Evolutionary conservation across 441 rosid species (phyloP).

Genomic region (Croton setiger): DNA sequence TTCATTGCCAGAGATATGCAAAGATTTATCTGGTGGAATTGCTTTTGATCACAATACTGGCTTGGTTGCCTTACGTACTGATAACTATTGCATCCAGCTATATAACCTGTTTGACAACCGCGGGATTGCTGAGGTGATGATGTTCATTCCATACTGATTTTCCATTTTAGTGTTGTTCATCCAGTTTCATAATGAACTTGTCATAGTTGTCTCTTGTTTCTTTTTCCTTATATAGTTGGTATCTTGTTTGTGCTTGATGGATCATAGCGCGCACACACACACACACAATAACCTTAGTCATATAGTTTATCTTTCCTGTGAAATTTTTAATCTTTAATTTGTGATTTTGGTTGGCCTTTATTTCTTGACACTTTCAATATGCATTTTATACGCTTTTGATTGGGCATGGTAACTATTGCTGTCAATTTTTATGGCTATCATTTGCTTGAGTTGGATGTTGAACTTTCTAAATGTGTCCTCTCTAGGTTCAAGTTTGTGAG

Average conservation of each 20-base stretch:
- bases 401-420: background rate
- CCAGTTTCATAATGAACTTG: constrained; percentile 2
- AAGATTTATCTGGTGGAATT: constrained; percentile 45
- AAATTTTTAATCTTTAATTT: background rate
- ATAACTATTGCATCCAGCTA: constrained; percentile 74
- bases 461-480: constrained; percentile 21
- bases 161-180: background rate
- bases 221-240: background rate
- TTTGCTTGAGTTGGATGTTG: constrained; percentile 22
- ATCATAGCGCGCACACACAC: background rate
- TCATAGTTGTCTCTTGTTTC: background rate
- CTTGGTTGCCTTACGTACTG: constrained; percentile 72
- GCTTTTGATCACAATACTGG: constrained; percentile 75
- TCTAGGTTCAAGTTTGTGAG: constrained; percentile 89
- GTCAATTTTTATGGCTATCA: background rate
- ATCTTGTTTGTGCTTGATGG: background rate
- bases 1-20: constrained; percentile 49
- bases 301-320: background rate
- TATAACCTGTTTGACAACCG: constrained; percentile 85
- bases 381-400: background rate
- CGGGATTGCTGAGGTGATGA: constrained; percentile 75
- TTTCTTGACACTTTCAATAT: background rate
- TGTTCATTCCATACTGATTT: background rate
- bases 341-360: background rate
- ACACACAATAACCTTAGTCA: background rate